Conservation (phyloP, 2,329 filamentous ascomycete species). For the Meredithiella fracta region DNA sequence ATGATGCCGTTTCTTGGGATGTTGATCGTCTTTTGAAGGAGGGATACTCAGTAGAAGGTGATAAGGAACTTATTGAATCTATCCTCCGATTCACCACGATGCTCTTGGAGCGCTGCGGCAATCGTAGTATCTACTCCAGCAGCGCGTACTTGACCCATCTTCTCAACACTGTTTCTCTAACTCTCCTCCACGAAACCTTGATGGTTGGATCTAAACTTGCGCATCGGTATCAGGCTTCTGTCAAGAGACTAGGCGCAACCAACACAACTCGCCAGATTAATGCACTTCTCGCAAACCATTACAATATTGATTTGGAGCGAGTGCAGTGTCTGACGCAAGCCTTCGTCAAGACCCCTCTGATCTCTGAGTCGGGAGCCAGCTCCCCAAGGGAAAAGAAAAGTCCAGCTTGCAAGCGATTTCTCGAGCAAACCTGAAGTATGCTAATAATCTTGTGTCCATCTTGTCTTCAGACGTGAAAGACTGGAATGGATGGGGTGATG, state of each 20-base stretch:
- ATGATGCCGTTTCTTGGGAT: conserved; percentile 19
- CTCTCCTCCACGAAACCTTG: conserved; percentile 61
- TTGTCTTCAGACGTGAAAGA: conserved; percentile 40
- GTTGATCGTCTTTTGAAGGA: conserved; percentile 35
- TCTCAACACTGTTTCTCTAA: conserved; percentile 70
- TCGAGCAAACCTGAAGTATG: conserved; percentile 36
- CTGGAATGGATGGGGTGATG: conserved; percentile 67
- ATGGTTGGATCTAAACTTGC: conserved; percentile 73
- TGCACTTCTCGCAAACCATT: conserved; percentile 69
- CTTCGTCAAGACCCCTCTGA: conserved; percentile 55
- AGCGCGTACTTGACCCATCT: conserved; percentile 79
- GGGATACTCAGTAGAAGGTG: conserved; percentile 58
- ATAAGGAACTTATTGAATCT: conserved; percentile 61
- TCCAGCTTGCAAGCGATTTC: conserved; percentile 18
- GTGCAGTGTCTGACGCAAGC: conserved; percentile 70
- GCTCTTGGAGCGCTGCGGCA: conserved; percentile 86
- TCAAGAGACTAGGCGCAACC: conserved; percentile 49
- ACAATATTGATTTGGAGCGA: conserved; percentile 60
- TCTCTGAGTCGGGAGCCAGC: conserved; percentile 36
- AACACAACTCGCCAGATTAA: conserved; percentile 46
- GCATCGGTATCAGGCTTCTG: conserved; percentile 79
- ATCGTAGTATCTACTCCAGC: conserved; percentile 89
- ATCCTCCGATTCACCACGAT: conserved; percentile 75
- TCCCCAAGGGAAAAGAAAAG: conserved; percentile 62
- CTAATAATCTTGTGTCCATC: conserved; percentile 70